Evolutionary conservation across 2,329 filamentous ascomycete species (phyloP).

Genomic region (Alternaria consortialis): DNA sequence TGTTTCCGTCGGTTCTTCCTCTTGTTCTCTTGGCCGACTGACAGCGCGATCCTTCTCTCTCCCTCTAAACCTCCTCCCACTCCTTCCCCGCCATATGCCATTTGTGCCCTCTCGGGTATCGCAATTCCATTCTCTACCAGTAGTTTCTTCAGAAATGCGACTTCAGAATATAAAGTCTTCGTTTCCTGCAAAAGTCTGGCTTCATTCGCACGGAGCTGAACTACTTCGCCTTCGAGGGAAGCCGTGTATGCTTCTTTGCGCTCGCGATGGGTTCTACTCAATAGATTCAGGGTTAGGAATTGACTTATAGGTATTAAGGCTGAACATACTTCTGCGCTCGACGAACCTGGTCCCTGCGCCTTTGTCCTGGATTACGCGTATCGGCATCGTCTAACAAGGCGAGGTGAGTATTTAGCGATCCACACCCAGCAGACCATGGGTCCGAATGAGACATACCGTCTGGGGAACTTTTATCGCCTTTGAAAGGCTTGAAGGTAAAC

Average conservation of each 20-base stretch:
- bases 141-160: conserved; percentile 30
- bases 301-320: not conserved
- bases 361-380: conserved; percentile 19
- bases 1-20: conserved; percentile 7
- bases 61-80: not conserved
- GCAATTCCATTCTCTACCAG: conserved; percentile 31
- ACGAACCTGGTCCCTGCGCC: conserved; percentile 50
- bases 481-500: conserved; percentile 27
- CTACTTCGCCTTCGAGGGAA: conserved; percentile 39
- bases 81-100: not conserved
- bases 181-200: conserved; percentile 39
- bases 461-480: conserved; percentile 2
- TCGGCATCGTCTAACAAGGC: not conserved
- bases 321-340: conserved; percentile 42
- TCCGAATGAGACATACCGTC: conserved; percentile 3
- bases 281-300: not conserved
- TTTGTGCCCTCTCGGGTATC: conserved; percentile 1
- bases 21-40: not conserved
- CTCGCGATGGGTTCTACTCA: conserved; percentile 40
- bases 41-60: not conserved
- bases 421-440: not conserved
- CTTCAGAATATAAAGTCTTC: conserved; percentile 31
- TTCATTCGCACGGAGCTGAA: conserved; percentile 45
- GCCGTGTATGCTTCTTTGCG: conserved; percentile 48
- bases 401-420: not conserved